A percentile compares a stretch with the other conserved stretches of the same genome.
These are phyloP conservation scores for Metschnikowia baotianmanensis DNA, from an alignment of 805 yeast species.

Conservation along the genomic window DNA sequence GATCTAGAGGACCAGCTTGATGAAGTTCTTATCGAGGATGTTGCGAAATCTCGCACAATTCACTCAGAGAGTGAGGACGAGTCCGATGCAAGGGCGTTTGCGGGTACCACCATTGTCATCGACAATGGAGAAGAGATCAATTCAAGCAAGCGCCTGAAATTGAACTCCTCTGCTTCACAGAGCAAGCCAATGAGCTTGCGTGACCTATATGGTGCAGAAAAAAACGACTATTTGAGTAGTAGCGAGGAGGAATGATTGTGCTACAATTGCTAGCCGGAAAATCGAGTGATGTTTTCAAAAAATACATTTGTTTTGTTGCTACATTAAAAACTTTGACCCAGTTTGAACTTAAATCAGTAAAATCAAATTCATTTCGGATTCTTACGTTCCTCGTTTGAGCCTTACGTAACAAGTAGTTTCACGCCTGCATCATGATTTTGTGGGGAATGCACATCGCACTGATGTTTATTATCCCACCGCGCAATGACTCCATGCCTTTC, in stretches of 20 bases:
- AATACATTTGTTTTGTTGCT: too few relatives aligned
- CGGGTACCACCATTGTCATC: conserved; percentile 26
- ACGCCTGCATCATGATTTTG: too few relatives aligned
- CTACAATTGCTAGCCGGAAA: too few relatives aligned
- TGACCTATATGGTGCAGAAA: conserved; percentile 32
- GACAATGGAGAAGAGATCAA: conserved; percentile 25
- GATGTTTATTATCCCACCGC: neutral
- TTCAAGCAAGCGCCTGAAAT: conserved; percentile 3
- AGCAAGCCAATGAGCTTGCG: conserved; percentile 40
- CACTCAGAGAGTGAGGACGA: conserved; percentile 26
- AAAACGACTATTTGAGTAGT: conserved; percentile 27
- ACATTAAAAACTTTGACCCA: too few relatives aligned
- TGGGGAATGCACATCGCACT: too few relatives aligned
- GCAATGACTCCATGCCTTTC: neutral
- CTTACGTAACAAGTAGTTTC: too few relatives aligned
- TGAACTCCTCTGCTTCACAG: conserved; percentile 3
- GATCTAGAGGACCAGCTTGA: conserved; percentile 43
- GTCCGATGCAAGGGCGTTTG: conserved; percentile 22
- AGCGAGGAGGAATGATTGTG: conserved; percentile 38
- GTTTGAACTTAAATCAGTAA: too few relatives aligned
- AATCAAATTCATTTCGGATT: too few relatives aligned
- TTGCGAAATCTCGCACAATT: conserved; percentile 13
- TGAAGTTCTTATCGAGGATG: conserved; percentile 34
- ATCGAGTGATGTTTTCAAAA: too few relatives aligned
- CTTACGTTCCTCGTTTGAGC: too few relatives aligned